These are phyloP conservation scores for Ophiostoma ips DNA, from an alignment of 2,329 filamentous ascomycete genomes.

Conservation along the genomic window DNA sequence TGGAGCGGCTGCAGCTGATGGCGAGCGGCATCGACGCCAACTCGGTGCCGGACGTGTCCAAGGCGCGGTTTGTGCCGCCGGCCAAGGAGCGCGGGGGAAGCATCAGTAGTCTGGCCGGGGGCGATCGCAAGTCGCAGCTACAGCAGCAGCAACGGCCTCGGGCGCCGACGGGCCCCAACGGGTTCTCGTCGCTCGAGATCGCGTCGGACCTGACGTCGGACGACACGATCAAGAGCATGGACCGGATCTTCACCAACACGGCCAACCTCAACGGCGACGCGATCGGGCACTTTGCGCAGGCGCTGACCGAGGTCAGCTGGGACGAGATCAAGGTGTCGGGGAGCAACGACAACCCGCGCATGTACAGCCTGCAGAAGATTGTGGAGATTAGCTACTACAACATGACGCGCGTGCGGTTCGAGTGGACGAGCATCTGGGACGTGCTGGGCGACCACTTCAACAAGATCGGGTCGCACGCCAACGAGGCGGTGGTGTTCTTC, in stretches of 20 bases:
- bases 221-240: slow-evolving; percentile 68
- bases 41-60: slow-evolving; percentile 79
- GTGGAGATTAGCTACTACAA: slow-evolving; percentile 99
- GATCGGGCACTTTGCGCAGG: slow-evolving; percentile 87
- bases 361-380: slow-evolving; percentile 93
- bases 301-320: slow-evolving; percentile 93
- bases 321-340: slow-evolving; percentile 97
- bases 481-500: slow-evolving; percentile 95
- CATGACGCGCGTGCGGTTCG: slow-evolving; percentile 95
- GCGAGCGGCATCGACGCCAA: slow-evolving; percentile 90
- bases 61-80: slow-evolving; percentile 56
- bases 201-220: slow-evolving; percentile 86
- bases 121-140: slow-evolving; percentile 47
- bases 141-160: slow-evolving; percentile 30
- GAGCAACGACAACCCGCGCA: slow-evolving; percentile 86
- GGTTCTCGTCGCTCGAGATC: slow-evolving; percentile 56
- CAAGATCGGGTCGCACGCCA: slow-evolving; percentile 88
- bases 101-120: slow-evolving; percentile 27
- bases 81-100: slow-evolving; percentile 33
- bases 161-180: slow-evolving; percentile 46
- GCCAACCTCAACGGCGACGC: slow-evolving; percentile 85
- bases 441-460: slow-evolving; percentile 98
- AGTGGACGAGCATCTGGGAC: slow-evolving; percentile 97
- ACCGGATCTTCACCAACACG: slow-evolving; percentile 93
- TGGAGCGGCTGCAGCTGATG: slow-evolving; percentile 89